A percentile compares a stretch with the other conserved stretches of the same genome.
Evolutionary conservation across 768 basidiomycete genomes (phyloP).

Genomic region (Podaxis sp.): DNA sequence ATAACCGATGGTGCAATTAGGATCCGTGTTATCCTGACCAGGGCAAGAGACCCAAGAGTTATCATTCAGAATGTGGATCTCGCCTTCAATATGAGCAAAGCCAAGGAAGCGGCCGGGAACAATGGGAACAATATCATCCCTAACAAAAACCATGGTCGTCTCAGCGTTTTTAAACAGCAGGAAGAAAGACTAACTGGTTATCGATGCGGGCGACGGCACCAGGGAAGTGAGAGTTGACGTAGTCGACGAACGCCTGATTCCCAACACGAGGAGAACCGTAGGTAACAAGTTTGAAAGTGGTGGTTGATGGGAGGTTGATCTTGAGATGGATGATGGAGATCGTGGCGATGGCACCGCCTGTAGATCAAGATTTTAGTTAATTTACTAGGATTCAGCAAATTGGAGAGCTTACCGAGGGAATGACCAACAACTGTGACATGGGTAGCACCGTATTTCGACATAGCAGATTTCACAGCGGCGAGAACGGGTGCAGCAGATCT

Average conservation of each 20-base stretch:
- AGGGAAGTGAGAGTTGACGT: slow-evolving; percentile 21
- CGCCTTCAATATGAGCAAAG: slow-evolving; percentile 37
- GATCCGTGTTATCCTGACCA: slow-evolving; percentile 25
- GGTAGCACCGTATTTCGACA: slow-evolving; percentile 30
- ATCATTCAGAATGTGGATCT: slow-evolving; percentile 36
- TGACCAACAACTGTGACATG: slow-evolving; percentile 43
- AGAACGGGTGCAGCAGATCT: slow-evolving; percentile 42
- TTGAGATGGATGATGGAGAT: slow-evolving; percentile 53
- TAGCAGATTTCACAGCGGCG: slow-evolving; percentile 34
- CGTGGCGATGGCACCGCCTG: slow-evolving; percentile 39
- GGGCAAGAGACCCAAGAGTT: slow-evolving; percentile 27
- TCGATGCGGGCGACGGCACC: slow-evolving; percentile 19
- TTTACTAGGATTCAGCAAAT: neutral
- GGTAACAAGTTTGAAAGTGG: slow-evolving; percentile 33
- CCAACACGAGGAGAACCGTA: slow-evolving; percentile 45
- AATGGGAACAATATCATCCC: slow-evolving; percentile 28
- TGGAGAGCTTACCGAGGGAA: slow-evolving; percentile 31
- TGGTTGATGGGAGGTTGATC: slow-evolving; percentile 38
- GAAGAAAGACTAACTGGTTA: slow-evolving; percentile 18
- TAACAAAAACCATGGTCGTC: neutral
- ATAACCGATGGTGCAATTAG: slow-evolving; percentile 21
- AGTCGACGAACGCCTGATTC: slow-evolving; percentile 29
- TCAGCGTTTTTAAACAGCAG: neutral
- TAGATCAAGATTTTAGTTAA: slow-evolving; percentile 7
- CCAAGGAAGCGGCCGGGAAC: slow-evolving; percentile 34